These are phyloP conservation scores for Xylariaceae sp. DNA, from an alignment of 2,329 filamentous ascomycete genomes.

Conservation along the genomic window DNA sequence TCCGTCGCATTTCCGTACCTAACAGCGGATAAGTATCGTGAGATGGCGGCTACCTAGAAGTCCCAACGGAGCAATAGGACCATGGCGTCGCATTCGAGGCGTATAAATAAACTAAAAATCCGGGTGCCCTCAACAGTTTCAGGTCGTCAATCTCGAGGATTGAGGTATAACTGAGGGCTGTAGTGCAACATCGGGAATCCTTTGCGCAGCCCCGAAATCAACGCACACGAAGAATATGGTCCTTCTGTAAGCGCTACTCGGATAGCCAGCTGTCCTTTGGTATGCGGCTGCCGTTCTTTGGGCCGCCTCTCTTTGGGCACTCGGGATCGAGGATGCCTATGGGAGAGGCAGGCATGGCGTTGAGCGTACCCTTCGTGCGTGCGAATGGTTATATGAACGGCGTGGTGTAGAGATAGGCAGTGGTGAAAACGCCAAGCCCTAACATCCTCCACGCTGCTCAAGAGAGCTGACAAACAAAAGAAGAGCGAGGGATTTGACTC, in stretches of 20 bases:
- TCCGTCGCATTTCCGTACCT: too few relatives aligned
- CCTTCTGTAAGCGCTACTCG: background rate
- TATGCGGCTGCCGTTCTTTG: background rate
- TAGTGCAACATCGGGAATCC: constrained; percentile 19
- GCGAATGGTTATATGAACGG: too few relatives aligned
- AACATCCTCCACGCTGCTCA: background rate
- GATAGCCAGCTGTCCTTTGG: too few relatives aligned
- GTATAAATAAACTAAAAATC: background rate
- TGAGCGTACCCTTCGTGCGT: constrained; percentile 15
- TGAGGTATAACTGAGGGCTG: constrained; percentile 2
- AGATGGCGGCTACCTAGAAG: background rate
- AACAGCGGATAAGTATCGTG: too few relatives aligned
- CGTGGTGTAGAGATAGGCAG: background rate
- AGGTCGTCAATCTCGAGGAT: constrained; percentile 12
- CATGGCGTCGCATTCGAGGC: background rate
- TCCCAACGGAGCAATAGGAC: background rate
- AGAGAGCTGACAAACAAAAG: constrained; percentile 23
- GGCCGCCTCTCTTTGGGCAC: background rate
- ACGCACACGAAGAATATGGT: background rate
- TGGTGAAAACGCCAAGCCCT: background rate
- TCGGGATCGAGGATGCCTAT: background rate
- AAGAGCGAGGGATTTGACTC: constrained; percentile 28
- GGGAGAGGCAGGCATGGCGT: constrained; percentile 11
- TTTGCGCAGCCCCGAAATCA: constrained; percentile 4
- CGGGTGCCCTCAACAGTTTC: constrained; percentile 10